Percentiles rank a stretch among this genome's conserved stretches.
Conservation (phyloP, 176 grass and related monocot species). For the Triticum turgidum region DNA sequence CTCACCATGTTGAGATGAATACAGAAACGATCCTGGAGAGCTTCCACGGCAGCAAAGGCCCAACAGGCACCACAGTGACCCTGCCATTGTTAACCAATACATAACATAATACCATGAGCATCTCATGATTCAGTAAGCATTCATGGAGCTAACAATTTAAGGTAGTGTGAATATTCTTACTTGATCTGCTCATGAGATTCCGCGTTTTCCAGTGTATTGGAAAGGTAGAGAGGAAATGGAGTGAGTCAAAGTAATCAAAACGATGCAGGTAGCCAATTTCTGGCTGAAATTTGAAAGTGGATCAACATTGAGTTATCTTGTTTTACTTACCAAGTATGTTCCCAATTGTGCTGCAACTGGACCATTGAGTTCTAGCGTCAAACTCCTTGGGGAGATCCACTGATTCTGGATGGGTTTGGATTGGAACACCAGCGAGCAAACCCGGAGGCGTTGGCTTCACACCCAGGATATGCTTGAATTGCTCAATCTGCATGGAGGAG, state of each 20-base stretch:
- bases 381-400: constrained; percentile 67
- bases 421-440: constrained; percentile 43
- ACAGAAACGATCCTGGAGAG: constrained; percentile 89
- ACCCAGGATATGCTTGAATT: constrained; percentile 89
- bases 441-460: constrained; percentile 55
- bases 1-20: constrained; percentile 72
- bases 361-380: constrained; percentile 73
- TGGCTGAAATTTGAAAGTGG: not conserved
- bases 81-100: constrained; percentile 36
- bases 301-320: not conserved
- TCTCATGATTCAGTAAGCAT: not conserved
- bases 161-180: constrained; percentile 45
- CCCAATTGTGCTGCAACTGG: constrained; percentile 78
- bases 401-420: constrained; percentile 40
- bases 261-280: not conserved
- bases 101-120: constrained; percentile 19
- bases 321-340: constrained; percentile 70
- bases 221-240: not conserved
- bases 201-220: constrained; percentile 14
- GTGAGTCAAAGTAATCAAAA: not conserved
- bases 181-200: constrained; percentile 60
- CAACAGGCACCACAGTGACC: constrained; percentile 95
- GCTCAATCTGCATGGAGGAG: constrained; percentile 45
- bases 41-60: constrained; percentile 91
- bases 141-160: not conserved